Percentiles rank a stretch among this genome's conserved stretches.
Evolutionary conservation across 148 eudicot genomes (phyloP).

Genomic region (Diospyros lotus): DNA sequence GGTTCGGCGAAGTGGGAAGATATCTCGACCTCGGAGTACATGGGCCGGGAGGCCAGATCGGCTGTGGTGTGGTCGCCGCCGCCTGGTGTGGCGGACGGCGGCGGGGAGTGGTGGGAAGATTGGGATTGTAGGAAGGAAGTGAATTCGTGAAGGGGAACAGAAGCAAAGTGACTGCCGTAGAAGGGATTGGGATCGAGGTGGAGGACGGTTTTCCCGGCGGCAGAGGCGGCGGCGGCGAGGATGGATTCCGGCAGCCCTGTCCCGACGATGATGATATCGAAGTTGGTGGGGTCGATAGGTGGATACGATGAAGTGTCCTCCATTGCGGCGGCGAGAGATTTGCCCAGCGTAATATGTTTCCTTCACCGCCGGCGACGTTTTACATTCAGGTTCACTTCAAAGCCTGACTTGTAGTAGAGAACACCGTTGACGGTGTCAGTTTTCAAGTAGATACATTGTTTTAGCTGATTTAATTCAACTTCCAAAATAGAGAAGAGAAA

Average conservation of each 20-base stretch:
- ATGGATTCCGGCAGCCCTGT: slow-evolving; percentile 77
- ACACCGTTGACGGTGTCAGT: no score
- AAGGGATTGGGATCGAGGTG: slow-evolving; percentile 84
- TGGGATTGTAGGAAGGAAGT: slow-evolving; percentile 34
- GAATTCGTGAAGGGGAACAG: slow-evolving; percentile 51
- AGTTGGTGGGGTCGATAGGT: slow-evolving; percentile 52
- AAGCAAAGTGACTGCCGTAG: slow-evolving; percentile 74
- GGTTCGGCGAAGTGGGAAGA: slow-evolving; percentile 22
- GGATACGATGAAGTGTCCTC: slow-evolving; percentile 35
- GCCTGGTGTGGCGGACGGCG: slow-evolving; percentile 12
- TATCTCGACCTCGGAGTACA: slow-evolving; percentile 40
- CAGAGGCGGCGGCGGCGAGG: slow-evolving; percentile 69
- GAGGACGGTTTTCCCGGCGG: slow-evolving; percentile 79
- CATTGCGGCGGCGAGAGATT: slow-evolving; percentile 16
- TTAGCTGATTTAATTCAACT: no score
- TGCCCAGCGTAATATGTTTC: not conserved
- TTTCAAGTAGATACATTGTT: no score
- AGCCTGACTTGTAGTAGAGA: no score
- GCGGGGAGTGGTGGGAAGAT: slow-evolving; percentile 17
- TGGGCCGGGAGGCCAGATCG: slow-evolving; percentile 29
- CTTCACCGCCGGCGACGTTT: no score
- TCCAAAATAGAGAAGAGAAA: no score
- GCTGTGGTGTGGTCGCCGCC: slow-evolving; percentile 9
- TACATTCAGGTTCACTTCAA: no score
- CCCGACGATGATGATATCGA: slow-evolving; percentile 78